These are phyloP conservation scores for Apophysomyces elegans DNA, from an alignment of 371 early-diverging fungal genomes.

Conservation along the genomic window DNA sequence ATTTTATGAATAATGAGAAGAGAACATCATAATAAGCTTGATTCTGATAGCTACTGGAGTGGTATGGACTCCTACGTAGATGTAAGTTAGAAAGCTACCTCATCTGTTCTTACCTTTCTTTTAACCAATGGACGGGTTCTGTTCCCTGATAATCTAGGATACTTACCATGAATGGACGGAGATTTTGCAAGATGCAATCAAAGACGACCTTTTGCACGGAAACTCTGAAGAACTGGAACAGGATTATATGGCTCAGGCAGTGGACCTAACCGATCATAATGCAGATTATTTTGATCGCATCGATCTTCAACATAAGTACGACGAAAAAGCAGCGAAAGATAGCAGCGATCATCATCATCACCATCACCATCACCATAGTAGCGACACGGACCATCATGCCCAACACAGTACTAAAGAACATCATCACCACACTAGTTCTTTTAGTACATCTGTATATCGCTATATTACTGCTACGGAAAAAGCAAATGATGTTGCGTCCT, in stretches of 20 bases:
- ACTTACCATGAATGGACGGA: slow-evolving; percentile 1
- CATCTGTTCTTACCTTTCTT: too few species aligned
- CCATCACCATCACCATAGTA: not conserved
- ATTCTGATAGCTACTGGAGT: not conserved
- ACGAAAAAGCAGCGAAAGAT: not conserved
- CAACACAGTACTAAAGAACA: not conserved
- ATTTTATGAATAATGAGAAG: not conserved
- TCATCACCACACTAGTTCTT: not conserved
- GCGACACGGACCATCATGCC: not conserved
- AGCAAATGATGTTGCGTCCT: not conserved
- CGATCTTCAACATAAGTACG: not conserved
- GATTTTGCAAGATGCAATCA: not conserved
- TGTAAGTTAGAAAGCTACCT: not conserved
- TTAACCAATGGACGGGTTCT: too few species aligned
- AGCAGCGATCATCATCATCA: slow-evolving; percentile 1
- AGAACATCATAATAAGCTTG: not conserved
- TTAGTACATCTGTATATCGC: not conserved
- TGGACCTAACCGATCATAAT: not conserved
- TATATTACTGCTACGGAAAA: not conserved
- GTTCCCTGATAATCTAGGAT: not conserved
- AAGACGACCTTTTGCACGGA: not conserved
- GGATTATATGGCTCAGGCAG: slow-evolving; percentile 1
- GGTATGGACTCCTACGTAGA: not conserved
- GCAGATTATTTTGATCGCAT: not conserved
- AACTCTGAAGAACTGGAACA: slow-evolving; percentile 3